These are phyloP conservation scores for Cystoderma amianthinum DNA, from an alignment of 768 basidiomycete genomes.

Conservation along the genomic window DNA sequence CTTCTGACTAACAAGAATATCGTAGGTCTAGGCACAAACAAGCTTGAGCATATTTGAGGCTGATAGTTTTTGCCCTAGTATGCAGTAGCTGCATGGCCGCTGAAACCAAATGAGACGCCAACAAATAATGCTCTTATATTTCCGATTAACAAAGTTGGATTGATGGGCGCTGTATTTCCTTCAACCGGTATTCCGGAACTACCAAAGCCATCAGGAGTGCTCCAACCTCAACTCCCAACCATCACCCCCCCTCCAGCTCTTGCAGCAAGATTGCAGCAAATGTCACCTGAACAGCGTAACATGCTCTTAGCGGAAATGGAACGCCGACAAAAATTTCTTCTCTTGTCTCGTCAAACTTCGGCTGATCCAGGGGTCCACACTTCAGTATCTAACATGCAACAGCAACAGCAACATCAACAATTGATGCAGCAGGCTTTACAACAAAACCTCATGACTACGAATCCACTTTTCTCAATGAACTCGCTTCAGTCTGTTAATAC, in stretches of 20 bases:
- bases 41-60: too few species aligned
- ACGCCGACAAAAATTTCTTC: constrained; percentile 4
- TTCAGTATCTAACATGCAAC: too few species aligned
- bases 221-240: not conserved
- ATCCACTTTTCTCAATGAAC: constrained; percentile 3
- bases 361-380: not conserved
- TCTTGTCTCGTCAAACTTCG: constrained; percentile 2
- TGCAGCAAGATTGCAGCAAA: constrained; percentile 10
- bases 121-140: constrained; percentile 45
- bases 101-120: constrained; percentile 27
- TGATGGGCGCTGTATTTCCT: constrained; percentile 47
- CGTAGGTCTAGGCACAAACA: constrained; percentile 25
- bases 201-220: constrained; percentile 19
- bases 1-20: constrained; percentile 34
- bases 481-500: not conserved
- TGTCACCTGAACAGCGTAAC: constrained; percentile 18
- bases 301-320: constrained; percentile 11
- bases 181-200: constrained; percentile 45
- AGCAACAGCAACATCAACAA: constrained; percentile 10
- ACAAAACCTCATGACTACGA: constrained; percentile 3
- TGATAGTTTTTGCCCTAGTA: constrained; percentile 25
- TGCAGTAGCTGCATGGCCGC: constrained; percentile 43
- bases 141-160: constrained; percentile 16
- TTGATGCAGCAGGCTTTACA: constrained; percentile 4
- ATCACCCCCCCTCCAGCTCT: not conserved